A percentile compares a stretch with the other conserved stretches of the same genome.
phyloP scores from a whole-genome alignment of 768 basidiomycete genomes.

The Boletus reticulatus region DNA sequence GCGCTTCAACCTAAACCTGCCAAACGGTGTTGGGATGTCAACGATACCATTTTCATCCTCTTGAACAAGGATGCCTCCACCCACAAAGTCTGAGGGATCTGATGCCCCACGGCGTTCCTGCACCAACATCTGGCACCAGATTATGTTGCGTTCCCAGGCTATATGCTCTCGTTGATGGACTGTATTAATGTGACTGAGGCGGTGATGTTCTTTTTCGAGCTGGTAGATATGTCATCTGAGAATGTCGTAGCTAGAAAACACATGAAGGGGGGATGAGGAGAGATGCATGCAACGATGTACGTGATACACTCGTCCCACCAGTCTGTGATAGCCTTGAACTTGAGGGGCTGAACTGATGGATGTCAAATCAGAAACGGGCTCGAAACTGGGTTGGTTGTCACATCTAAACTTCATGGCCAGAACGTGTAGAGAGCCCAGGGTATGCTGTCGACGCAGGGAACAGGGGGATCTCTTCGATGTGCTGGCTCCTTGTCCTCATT shows the following conservation, averaged over 20 bases:
- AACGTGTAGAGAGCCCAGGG: slow-evolving; percentile 3
- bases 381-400: neutral
- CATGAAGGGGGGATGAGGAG: neutral
- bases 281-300: slow-evolving; percentile 42
- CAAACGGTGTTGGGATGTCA: slow-evolving; percentile 60
- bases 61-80: slow-evolving; percentile 48
- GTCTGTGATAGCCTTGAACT: slow-evolving; percentile 88
- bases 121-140: slow-evolving; percentile 95
- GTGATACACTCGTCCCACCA: slow-evolving; percentile 94
- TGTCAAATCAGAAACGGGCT: neutral
- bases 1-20: slow-evolving; percentile 61
- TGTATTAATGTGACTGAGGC: slow-evolving; percentile 46
- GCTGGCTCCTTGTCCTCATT: neutral
- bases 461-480: slow-evolving; percentile 28
- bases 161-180: slow-evolving; percentile 89
- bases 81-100: slow-evolving; percentile 32
- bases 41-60: slow-evolving; percentile 37
- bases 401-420: slow-evolving; percentile 37
- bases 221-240: slow-evolving; percentile 86
- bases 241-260: slow-evolving; percentile 63
- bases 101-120: slow-evolving; percentile 62
- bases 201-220: slow-evolving; percentile 73
- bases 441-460: neutral
- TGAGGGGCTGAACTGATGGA: slow-evolving; percentile 67
- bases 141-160: slow-evolving; percentile 96